A percentile compares a stretch with the other conserved stretches of the same genome.
Conservation (phyloP, 2,329 filamentous ascomycete genomes). For the Chaetoscypha palmicola region DNA sequence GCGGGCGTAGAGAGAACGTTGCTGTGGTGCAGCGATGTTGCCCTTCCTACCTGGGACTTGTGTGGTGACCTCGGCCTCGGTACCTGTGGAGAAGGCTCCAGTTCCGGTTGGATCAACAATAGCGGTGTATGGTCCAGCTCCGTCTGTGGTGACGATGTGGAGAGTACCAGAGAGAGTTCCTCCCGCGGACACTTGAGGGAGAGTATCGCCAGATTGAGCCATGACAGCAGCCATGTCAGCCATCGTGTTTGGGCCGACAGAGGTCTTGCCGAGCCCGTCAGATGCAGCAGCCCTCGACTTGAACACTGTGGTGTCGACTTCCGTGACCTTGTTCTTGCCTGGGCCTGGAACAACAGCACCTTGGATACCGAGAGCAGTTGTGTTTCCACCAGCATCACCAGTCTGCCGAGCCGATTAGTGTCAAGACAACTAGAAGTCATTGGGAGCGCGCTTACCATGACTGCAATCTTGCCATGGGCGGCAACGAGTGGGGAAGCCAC, state of each 20-base stretch:
- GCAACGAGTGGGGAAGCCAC: conserved; percentile 48
- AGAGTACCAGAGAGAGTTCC: conserved; percentile 55
- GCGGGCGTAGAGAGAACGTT: conserved; percentile 22
- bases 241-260: conserved; percentile 49
- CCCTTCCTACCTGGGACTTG: conserved; percentile 41
- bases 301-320: conserved; percentile 43
- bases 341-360: conserved; percentile 36
- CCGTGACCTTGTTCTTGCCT: conserved; percentile 37
- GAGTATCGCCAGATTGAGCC: conserved; percentile 44
- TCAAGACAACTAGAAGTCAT: background rate
- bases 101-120: conserved; percentile 57
- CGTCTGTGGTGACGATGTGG: conserved; percentile 61
- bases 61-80: conserved; percentile 46
- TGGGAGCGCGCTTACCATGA: conserved; percentile 18
- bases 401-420: conserved; percentile 14
- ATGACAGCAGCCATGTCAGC: conserved; percentile 51
- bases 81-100: conserved; percentile 40
- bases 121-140: conserved; percentile 49
- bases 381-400: conserved; percentile 38
- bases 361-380: conserved; percentile 36
- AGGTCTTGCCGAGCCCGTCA: conserved; percentile 51
- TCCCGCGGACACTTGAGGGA: conserved; percentile 53
- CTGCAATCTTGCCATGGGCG: conserved; percentile 52
- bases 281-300: conserved; percentile 45
- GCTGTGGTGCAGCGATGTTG: conserved; percentile 31